Evolutionary conservation across 768 basidiomycete species (phyloP).

Genomic region (Goffeauzyma gilvescens): DNA sequence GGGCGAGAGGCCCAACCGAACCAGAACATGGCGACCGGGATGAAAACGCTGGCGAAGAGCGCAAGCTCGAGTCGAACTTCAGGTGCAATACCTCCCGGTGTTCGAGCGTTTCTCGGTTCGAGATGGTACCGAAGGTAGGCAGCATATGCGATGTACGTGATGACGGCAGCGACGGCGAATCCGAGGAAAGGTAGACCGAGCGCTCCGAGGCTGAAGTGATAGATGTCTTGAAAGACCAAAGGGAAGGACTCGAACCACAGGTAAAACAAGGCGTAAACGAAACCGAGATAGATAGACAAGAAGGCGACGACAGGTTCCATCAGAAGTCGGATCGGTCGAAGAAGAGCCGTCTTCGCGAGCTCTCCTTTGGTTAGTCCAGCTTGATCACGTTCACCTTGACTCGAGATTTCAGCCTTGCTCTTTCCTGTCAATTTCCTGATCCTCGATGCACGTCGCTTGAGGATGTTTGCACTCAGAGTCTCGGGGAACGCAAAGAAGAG

Average conservation of each 20-base stretch:
- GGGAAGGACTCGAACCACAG: constrained; percentile 11
- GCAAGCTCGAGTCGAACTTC: constrained; percentile 7
- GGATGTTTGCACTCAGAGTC: constrained; percentile 17
- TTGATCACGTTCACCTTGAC: constrained; percentile 24
- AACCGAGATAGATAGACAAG: constrained; percentile 6
- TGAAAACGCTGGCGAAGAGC: background rate
- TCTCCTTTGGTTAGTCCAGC: constrained; percentile 13
- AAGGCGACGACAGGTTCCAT: constrained; percentile 20
- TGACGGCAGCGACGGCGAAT: constrained; percentile 8
- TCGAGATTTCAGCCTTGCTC: constrained; percentile 11
- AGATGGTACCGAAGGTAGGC: constrained; percentile 5
- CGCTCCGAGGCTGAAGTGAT: constrained; percentile 6
- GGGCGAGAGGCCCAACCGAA: constrained; percentile 10
- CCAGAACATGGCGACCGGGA: constrained; percentile 9
- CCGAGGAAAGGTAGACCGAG: constrained; percentile 7
- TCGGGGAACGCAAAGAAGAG: constrained; percentile 18
- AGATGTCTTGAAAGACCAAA: constrained; percentile 8
- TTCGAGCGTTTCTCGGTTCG: no score
- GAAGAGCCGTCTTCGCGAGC: constrained; percentile 17
- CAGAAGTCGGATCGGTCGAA: constrained; percentile 23
- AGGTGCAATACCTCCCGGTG: no score
- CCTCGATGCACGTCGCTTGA: constrained; percentile 15
- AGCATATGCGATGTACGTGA: constrained; percentile 7
- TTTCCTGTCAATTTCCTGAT: constrained; percentile 13
- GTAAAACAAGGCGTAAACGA: constrained; percentile 9